Evolutionary conservation across 2,329 filamentous ascomycete genomes (phyloP).

Genomic region (Xylariaceae sp.): DNA sequence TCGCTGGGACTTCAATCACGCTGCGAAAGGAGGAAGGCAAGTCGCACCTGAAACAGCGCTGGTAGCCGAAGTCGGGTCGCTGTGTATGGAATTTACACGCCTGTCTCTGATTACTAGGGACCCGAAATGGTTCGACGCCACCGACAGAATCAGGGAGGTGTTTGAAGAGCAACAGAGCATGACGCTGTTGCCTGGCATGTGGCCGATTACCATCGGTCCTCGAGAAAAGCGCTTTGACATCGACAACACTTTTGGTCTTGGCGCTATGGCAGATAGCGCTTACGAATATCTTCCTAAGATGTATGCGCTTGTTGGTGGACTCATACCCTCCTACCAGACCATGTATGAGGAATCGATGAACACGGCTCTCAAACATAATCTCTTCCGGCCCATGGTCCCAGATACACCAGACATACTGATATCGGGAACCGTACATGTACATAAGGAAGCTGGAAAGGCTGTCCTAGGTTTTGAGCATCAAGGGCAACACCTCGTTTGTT

Average conservation of each 20-base stretch:
- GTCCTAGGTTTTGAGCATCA: slow-evolving; percentile 38
- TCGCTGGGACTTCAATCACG: slow-evolving; percentile 31
- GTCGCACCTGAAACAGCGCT: slow-evolving; percentile 26
- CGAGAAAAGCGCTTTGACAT: slow-evolving; percentile 48
- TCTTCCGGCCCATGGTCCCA: slow-evolving; percentile 67
- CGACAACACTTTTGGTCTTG: slow-evolving; percentile 39
- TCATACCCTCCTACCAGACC: slow-evolving; percentile 56
- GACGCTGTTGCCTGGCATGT: slow-evolving; percentile 57
- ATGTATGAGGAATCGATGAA: slow-evolving; percentile 67
- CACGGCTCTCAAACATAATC: slow-evolving; percentile 59
- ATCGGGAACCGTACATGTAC: slow-evolving; percentile 47
- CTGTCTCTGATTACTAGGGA: slow-evolving; percentile 37
- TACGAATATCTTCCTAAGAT: slow-evolving; percentile 59
- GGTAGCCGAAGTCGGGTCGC: slow-evolving; percentile 36
- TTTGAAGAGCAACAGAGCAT: slow-evolving; percentile 30
- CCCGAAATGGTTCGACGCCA: slow-evolving; percentile 37
- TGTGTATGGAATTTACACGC: slow-evolving; percentile 40
- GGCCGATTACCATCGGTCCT: slow-evolving; percentile 68
- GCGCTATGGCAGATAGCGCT: slow-evolving; percentile 43
- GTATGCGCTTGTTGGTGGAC: slow-evolving; percentile 59
- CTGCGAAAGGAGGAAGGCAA: slow-evolving; percentile 26
- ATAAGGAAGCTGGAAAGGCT: slow-evolving; percentile 30
- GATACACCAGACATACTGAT: slow-evolving; percentile 62
- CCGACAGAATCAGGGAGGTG: slow-evolving; percentile 33
- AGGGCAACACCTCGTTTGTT: slow-evolving; percentile 53